These are phyloP conservation scores for Eutypella sp. DNA, from an alignment of 2,329 filamentous ascomycete species.

Conservation along the genomic window DNA sequence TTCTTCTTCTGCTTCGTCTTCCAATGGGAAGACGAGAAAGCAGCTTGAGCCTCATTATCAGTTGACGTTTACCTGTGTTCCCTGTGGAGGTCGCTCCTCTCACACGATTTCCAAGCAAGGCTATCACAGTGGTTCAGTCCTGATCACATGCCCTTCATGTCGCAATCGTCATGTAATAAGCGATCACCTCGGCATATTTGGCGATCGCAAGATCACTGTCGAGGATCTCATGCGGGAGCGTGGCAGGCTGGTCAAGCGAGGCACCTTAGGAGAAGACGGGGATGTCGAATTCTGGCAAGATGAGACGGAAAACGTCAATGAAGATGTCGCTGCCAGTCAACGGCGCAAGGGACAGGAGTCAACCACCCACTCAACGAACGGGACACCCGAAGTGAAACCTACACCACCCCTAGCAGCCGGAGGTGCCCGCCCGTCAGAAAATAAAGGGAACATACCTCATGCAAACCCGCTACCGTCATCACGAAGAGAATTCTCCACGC, in stretches of 20 bases:
- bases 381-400: slow-evolving; percentile 3
- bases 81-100: slow-evolving; percentile 72
- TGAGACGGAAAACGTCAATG: slow-evolving; percentile 37
- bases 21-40: slow-evolving; percentile 26
- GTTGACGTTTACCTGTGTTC: slow-evolving; percentile 88
- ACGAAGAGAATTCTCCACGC: background rate
- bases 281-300: slow-evolving; percentile 92
- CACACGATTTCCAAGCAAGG: slow-evolving; percentile 91
- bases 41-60: slow-evolving; percentile 65
- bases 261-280: slow-evolving; percentile 68
- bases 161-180: slow-evolving; percentile 85
- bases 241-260: slow-evolving; percentile 68
- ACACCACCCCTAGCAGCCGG: slow-evolving; percentile 6
- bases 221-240: slow-evolving; percentile 74
- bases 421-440: slow-evolving; percentile 13
- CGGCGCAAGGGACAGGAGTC: slow-evolving; percentile 9
- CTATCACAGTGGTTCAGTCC: slow-evolving; percentile 83
- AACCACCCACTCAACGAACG: slow-evolving; percentile 12
- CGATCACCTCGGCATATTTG: slow-evolving; percentile 80
- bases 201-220: slow-evolving; percentile 63
- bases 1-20: background rate
- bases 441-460: slow-evolving; percentile 3
- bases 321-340: background rate
- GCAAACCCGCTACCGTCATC: background rate
- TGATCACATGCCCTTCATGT: slow-evolving; percentile 85